Evolutionary conservation across 2,329 filamentous ascomycete species (phyloP).

Genomic region (Thermothelomyces thermophilus): DNA sequence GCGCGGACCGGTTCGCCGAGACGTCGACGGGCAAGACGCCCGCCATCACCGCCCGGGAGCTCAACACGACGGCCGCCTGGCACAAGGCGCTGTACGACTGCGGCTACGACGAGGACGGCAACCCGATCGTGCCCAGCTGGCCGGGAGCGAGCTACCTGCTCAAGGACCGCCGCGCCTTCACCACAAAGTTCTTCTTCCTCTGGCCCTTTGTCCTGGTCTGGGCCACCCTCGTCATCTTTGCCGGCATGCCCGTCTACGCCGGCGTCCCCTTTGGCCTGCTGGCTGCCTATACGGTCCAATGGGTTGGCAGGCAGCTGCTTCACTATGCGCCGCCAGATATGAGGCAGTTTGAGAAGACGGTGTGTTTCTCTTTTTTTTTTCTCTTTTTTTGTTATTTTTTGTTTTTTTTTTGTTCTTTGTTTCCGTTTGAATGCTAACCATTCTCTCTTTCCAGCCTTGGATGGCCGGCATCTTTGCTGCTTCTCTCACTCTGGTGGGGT

Average conservation of each 20-base stretch:
- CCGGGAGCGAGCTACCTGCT: constrained; percentile 65
- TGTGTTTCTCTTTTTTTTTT: constrained; percentile 40
- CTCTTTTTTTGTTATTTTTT: no score
- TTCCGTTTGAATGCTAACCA: no score
- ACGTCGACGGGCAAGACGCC: constrained; percentile 89
- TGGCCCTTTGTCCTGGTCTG: constrained; percentile 78
- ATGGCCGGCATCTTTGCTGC: constrained; percentile 88
- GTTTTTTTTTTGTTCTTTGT: no score
- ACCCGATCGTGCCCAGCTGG: constrained; percentile 61
- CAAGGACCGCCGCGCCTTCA: constrained; percentile 70
- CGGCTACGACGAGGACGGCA: constrained; percentile 75
- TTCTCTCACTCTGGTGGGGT: constrained; percentile 72
- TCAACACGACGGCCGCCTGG: constrained; percentile 81
- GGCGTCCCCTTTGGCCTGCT: constrained; percentile 66
- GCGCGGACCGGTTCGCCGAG: constrained; percentile 84
- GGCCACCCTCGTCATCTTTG: constrained; percentile 62
- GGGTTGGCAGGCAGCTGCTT: constrained; percentile 67
- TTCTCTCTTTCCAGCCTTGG: constrained; percentile 63
- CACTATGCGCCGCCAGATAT: constrained; percentile 82
- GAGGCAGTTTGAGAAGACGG: constrained; percentile 83
- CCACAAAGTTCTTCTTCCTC: constrained; percentile 81
- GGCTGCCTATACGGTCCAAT: constrained; percentile 66
- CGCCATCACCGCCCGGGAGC: constrained; percentile 74
- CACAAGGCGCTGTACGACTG: constrained; percentile 74
- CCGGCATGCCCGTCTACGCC: constrained; percentile 65